Percentiles rank a stretch among this genome's conserved stretches.
Evolutionary conservation across 2,329 filamentous ascomycete genomes (phyloP).

Genomic region (Stenocarpella maydis): DNA sequence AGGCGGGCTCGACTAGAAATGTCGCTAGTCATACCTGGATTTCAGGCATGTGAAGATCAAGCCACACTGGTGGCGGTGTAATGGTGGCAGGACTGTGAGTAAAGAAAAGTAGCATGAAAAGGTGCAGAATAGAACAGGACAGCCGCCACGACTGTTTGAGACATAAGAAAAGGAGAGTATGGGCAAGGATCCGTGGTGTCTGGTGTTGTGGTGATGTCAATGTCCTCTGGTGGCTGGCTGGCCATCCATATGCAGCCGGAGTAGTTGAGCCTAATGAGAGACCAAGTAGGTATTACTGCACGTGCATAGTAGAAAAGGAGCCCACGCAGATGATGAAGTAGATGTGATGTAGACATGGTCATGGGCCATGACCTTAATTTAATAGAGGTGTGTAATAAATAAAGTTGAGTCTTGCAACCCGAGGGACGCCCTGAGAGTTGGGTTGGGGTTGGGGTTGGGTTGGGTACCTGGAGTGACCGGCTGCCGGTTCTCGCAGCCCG

Average conservation of each 20-base stretch:
- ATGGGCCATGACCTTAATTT: not conserved
- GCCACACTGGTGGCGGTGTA: slow-evolving; percentile 3
- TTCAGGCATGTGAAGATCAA: slow-evolving; percentile 34
- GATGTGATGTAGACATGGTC: not conserved
- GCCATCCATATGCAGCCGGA: not conserved
- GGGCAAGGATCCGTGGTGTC: not conserved
- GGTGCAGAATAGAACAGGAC: not conserved
- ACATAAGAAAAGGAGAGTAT: not conserved
- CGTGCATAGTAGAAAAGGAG: not conserved
- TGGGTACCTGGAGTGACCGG: too few species aligned
- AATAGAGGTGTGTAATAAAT: not conserved
- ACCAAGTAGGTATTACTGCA: not conserved
- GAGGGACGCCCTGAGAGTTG: not conserved
- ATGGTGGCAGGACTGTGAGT: too few species aligned
- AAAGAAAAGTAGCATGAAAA: too few species aligned
- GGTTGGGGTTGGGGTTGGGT: slow-evolving; percentile 12
- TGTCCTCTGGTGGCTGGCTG: not conserved
- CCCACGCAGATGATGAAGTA: not conserved
- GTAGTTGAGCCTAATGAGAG: not conserved
- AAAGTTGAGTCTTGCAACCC: not conserved
- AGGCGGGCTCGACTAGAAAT: not conserved
- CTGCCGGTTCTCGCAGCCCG: slow-evolving; percentile 1
- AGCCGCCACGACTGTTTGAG: not conserved
- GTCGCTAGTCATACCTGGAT: not conserved
- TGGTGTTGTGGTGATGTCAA: not conserved